Evolutionary conservation across 768 basidiomycete species (phyloP), one percentile per base, ranked within the genome.

Genomic region (Boletus speciosus): DNA sequence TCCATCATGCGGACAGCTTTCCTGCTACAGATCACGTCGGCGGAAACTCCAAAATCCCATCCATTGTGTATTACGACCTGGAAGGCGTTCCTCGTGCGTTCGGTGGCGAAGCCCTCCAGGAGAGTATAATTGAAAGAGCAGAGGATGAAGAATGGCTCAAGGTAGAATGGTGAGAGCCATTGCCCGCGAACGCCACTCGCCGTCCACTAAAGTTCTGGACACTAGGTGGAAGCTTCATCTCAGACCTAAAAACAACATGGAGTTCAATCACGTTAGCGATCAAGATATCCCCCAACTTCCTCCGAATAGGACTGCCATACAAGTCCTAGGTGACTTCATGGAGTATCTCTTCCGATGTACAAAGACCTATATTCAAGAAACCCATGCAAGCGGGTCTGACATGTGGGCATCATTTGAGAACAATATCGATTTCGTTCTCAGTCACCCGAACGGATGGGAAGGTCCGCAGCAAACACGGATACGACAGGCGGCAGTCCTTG

Each of bases 301-400:
- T 4, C 51, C 59, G 10, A 70, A 71, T 56, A 78, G 71, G 62
- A 71, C 72, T 1, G 73, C 74, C 6, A 57, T 75, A 0, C 70
- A 81, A 31, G 67, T 82, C 43, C 74, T 81, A 23, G 64, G 71
- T 0, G 82, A 83, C 58, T 82, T 81, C 49, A 66, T 82, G 59
- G 41, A 46, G 21, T 82, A 82, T 57, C 70, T 82, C 7, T 73
- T 75, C 36, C 55, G 64, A 23, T 79, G 78, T 49, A 69, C 79
- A 0, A 64, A 57, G 49, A 69, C 60, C 3, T 82, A 76, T 47
- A 75, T 82, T 27, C 65, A 75, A 54, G 77, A 81, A 44, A 74
- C 72, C 0, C 75, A 81, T 42, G 68, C 73, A 0, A 75, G 70
- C 47, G 80, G 80, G 5, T 54, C 39, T 2, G 65, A 65, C 4